Percentiles rank a stretch among this genome's conserved stretches.
Evolutionary conservation across 306 rosid genomes (phyloP).

Genomic region (Hippophae rhamnoides): DNA sequence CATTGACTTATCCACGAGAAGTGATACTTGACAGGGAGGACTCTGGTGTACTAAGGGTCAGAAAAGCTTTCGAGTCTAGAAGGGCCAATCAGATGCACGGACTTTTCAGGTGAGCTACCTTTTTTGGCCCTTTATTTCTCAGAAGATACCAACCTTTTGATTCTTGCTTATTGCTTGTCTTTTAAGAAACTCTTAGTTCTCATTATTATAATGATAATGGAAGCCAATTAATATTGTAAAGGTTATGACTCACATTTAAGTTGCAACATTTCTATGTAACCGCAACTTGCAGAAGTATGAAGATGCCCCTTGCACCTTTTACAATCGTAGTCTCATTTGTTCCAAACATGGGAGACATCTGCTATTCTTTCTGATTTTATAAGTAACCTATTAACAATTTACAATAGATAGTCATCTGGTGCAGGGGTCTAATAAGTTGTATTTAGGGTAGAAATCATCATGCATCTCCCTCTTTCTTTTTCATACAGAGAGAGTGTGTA

Average conservation of each 20-base stretch:
- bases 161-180: background rate
- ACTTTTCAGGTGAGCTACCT: slow-evolving; percentile 56
- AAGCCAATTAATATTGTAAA: background rate
- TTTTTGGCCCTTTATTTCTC: too few species aligned
- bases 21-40: slow-evolving; percentile 58
- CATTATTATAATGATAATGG: background rate
- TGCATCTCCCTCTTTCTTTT: too few species aligned
- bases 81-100: slow-evolving; percentile 96
- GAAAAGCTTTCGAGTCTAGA: slow-evolving; percentile 67
- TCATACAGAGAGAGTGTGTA: too few species aligned
- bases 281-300: background rate
- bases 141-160: slow-evolving; percentile 14
- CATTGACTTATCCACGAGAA: slow-evolving; percentile 69
- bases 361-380: background rate
- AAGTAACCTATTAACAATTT: background rate
- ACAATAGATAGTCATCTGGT: too few species aligned
- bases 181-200: background rate
- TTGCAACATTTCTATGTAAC: background rate
- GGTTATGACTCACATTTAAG: background rate
- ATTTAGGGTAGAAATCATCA: too few species aligned
- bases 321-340: background rate
- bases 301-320: background rate
- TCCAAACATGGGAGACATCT: background rate
- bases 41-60: slow-evolving; percentile 44
- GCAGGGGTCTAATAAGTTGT: too few species aligned